Base-by-base conservation (phyloP, 2,329 filamentous ascomycete genomes). In the Ceratocystiopsis brevicomis region DNA sequence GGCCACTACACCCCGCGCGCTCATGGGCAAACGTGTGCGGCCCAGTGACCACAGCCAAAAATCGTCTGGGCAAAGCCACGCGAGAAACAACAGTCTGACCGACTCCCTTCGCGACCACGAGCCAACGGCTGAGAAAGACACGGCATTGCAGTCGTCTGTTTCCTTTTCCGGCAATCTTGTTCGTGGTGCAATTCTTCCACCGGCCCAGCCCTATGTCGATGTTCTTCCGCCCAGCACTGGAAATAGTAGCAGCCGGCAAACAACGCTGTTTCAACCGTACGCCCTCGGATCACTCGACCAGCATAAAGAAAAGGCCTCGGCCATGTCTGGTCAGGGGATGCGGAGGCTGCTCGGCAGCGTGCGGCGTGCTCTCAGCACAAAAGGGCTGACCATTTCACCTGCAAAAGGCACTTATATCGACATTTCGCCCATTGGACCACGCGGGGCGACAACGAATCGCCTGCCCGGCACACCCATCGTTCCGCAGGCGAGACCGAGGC, bases 291-390 rank as follows among this genome's bases (percentile, higher is more conserved):
- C 57, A 3, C 49, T 52, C 12, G 54, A 63, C 15, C 44, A 52
- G 9, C 52, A 54, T 37, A 63, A 65, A 40, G 54, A 61, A 37
- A 76, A 70, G 50, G 63, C 64, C 1, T 72, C 71, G 14, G 72
- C 71, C 43, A 74, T 78, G 69, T 76, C 71, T 11, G 69, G 73
- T 39, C 79, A 81, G 32, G 84, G 82, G 3, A 83, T 95, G 69
- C 87, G 79, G 58, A 90, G 78, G 52, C 71, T 96, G 0, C 69
- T 98, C 41, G 82, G 86, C 8, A 88, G 82, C 48, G 82, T 96
- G 35, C 80, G 86, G 16, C 76, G 85, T 49, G 87, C 79, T 6
- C 59, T 95, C 40, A 84, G 84, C 56, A 83, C 68, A 14, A 62
- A 60, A 43, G 65, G 62, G 1, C 67, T 65, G 46, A 59, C 57